Conservation (phyloP, 345 rosid species). For the Geranium rotundifolium region DNA sequence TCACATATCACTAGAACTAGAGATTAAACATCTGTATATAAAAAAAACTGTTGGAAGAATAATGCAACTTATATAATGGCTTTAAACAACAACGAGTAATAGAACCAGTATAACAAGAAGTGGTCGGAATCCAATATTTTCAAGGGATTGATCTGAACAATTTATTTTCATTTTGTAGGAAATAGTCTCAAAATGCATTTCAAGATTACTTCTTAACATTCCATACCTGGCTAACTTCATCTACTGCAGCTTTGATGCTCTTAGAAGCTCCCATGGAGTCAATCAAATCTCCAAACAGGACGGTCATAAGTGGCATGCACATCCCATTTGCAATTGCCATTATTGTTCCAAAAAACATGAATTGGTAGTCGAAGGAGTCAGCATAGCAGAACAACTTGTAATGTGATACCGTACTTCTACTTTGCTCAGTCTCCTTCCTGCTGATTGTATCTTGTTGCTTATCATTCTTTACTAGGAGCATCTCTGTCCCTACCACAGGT, state of each 20-base stretch:
- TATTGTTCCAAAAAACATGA: constrained; percentile 25
- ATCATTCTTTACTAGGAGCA: too few species aligned
- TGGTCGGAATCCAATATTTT: too few species aligned
- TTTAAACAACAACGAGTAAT: too few species aligned
- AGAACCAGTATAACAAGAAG: too few species aligned
- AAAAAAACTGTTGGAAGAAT: too few species aligned
- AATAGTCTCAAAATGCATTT: not conserved
- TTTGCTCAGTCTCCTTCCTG: not conserved
- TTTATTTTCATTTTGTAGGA: not conserved
- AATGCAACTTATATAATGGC: too few species aligned
- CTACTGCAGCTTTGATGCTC: constrained; percentile 17
- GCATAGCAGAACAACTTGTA: constrained; percentile 33
- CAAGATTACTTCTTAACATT: not conserved
- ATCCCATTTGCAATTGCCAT: constrained; percentile 26
- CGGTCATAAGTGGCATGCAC: constrained; percentile 23
- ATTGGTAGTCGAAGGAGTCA: constrained; percentile 15
- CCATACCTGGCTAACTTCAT: constrained; percentile 27
- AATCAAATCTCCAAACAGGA: constrained; percentile 23
- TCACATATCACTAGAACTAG: too few species aligned
- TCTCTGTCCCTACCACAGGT: too few species aligned
- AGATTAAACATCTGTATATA: too few species aligned
- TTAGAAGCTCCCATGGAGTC: constrained; percentile 29
- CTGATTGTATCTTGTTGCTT: too few species aligned
- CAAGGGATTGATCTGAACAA: too few species aligned
- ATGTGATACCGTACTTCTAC: constrained; percentile 14